Evolutionary conservation across 257 asterid genomes (phyloP).

Genomic region (Thymus mandschuricus): DNA sequence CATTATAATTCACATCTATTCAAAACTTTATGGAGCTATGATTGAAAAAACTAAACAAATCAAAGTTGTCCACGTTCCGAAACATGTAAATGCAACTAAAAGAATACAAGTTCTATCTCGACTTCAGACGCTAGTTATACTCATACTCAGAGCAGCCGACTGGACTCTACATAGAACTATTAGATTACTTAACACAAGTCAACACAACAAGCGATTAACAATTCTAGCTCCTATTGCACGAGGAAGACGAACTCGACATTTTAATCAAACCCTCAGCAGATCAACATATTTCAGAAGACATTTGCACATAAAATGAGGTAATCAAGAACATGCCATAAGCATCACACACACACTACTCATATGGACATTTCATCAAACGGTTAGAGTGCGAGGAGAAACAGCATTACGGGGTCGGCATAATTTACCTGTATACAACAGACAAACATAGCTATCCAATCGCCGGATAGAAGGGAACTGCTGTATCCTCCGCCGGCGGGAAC

Average conservation of each 20-base stretch:
- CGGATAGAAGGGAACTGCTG: background rate
- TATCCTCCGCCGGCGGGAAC: conserved; percentile 14
- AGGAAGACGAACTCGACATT: background rate
- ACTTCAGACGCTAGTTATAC: too few species aligned
- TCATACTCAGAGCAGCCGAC: too few species aligned
- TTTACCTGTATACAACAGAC: conserved; percentile 12
- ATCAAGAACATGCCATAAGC: background rate
- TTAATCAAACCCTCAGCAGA: background rate
- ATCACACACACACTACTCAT: background rate
- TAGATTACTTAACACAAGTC: background rate
- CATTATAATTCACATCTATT: background rate
- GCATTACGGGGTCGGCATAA: too few species aligned
- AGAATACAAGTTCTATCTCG: too few species aligned
- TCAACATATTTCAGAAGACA: background rate
- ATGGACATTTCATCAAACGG: conserved; percentile 22
- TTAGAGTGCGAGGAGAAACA: conserved; percentile 10
- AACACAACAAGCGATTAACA: background rate
- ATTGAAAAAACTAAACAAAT: too few species aligned
- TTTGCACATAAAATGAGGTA: background rate
- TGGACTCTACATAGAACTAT: too few species aligned
- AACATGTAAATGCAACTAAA: too few species aligned
- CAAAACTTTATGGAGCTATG: too few species aligned
- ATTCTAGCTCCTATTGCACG: background rate
- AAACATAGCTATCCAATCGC: background rate
- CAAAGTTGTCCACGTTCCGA: too few species aligned